Percentiles rank a stretch among this genome's conserved stretches.
These are phyloP conservation scores for Protostelium mycophagum DNA, from an alignment of 78 protist genomes.

Conservation along the genomic window DNA sequence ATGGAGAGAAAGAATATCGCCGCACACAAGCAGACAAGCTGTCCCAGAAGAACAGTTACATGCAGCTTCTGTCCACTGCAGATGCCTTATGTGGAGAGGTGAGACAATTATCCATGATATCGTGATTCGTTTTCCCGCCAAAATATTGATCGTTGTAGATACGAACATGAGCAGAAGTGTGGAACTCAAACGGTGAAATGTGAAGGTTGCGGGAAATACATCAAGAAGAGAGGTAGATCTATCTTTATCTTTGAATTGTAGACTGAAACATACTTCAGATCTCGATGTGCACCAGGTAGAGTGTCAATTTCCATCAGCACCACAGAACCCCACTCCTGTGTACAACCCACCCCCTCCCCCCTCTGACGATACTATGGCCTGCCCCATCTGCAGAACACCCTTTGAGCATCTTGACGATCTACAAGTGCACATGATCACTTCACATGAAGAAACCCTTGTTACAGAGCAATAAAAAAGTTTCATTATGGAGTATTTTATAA, in stretches of 20 bases:
- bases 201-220: not conserved
- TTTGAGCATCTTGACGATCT: not conserved
- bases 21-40: not conserved
- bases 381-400: not conserved
- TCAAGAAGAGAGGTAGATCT: not conserved
- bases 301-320: not conserved
- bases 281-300: not conserved
- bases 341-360: not conserved
- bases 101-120: too few relatives aligned
- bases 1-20: not conserved
- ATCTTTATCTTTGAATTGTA: too few relatives aligned
- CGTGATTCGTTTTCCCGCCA: too few relatives aligned
- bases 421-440: not conserved
- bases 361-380: not conserved
- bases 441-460: not conserved
- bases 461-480: not conserved
- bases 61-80: not conserved
- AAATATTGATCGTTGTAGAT: too few relatives aligned
- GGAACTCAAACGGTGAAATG: not conserved
- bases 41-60: not conserved
- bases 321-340: not conserved
- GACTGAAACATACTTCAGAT: too few relatives aligned
- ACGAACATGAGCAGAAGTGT: not conserved
- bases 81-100: not conserved
- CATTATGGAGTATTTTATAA: too few relatives aligned